These are phyloP conservation scores for Xylariaceae sp. DNA, from an alignment of 2,329 filamentous ascomycete species.

Conservation along the genomic window DNA sequence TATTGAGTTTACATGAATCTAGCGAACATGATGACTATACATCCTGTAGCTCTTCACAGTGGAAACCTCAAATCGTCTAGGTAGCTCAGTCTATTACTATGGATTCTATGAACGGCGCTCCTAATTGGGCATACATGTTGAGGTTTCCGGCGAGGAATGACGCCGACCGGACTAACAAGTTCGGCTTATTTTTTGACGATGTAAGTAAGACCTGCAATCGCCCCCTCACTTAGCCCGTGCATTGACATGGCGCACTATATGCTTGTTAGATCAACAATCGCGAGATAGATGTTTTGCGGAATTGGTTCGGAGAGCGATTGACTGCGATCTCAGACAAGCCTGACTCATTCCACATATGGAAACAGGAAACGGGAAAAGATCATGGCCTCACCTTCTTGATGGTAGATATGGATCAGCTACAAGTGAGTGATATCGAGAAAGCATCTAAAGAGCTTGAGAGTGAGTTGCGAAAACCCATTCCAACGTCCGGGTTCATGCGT, in stretches of 20 bases:
- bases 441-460: neutral
- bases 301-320: slow-evolving; percentile 1
- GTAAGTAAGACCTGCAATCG: neutral
- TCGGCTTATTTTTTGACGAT: slow-evolving; percentile 5
- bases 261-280: neutral
- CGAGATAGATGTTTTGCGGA: neutral
- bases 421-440: neutral
- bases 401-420: slow-evolving; percentile 3
- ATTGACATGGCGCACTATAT: neutral
- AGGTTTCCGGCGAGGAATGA: neutral
- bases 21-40: no score
- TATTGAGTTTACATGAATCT: no score
- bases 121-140: neutral
- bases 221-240: neutral
- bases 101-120: neutral
- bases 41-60: no score
- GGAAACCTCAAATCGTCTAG: no score
- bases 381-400: slow-evolving; percentile 1
- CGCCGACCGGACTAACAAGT: slow-evolving; percentile 1
- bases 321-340: neutral
- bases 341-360: slow-evolving; percentile 6
- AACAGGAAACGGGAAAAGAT: neutral
- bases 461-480: no score
- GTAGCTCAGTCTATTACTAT: no score
- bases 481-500: no score